Evolutionary conservation across 192 early-diverging fungal species (phyloP), one percentile per base, ranked within the genome.

Genomic region (Entrophospora sp.): DNA sequence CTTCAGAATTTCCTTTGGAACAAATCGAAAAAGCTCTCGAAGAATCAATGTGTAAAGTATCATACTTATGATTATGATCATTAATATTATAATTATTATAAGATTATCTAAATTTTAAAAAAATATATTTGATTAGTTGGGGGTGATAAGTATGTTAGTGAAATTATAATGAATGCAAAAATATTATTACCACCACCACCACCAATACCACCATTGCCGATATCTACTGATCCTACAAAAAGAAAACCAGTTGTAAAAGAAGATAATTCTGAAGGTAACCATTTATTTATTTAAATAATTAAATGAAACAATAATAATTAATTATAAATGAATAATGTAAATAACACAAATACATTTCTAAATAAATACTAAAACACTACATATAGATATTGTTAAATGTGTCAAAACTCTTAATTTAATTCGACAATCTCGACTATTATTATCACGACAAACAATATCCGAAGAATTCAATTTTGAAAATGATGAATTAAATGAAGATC

Each of bases 41-140:
- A 5, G 73, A 75, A n/a, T 71, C 73, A 20, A 71, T 67, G 34
- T 42, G 73, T 75, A 67, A 57, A 64, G 34, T 7, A 24, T 45
- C 20, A 13, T 1, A 12, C 13, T 8, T 31, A 4, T 4, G 12
- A 1, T 22, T 32, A 22, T 5, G 49, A 43, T 28, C 0, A 35
- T 14, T 28, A n/a, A 2, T 45, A 4, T 24, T 2, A 38, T 35
- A 18, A 7, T 61, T 43, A 4, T 61, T 61, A 5, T 31, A 18
- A n/a, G 5, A 0, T 28, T 28, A 8, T 31, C 6, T 42, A 10
- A 5, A 25, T 18, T 20, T n/a, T 40, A 30, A 6, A n/a, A 38
- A 42, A 9, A n/a, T 27, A 27, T 42, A n/a, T 61, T 31, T 28
- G 12, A 24, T 7, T 44, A 61, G 59, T 61, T 18, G 14, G 27